phyloP scores from a whole-genome alignment of 2,329 filamentous ascomycete species.

The Hymenoscyphus albidus region DNA sequence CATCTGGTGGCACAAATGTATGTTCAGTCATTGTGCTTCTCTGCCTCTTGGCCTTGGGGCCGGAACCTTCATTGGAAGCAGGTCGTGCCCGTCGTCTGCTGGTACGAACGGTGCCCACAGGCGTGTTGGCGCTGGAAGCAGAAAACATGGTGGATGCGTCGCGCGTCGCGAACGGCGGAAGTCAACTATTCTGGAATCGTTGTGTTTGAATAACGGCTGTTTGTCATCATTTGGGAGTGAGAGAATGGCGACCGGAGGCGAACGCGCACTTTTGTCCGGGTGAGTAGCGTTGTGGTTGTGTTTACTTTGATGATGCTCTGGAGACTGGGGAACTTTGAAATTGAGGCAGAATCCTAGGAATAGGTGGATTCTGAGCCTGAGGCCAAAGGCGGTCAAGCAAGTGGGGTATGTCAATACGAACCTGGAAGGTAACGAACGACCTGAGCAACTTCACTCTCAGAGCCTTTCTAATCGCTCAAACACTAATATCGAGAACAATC shows the following conservation, averaged over 20 bases:
- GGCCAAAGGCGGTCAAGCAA: not conserved
- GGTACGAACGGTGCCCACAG: slow-evolving; percentile 55
- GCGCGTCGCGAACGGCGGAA: not conserved
- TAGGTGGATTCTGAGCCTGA: not conserved
- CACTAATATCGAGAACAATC: not conserved
- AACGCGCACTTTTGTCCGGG: not conserved
- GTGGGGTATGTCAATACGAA: not conserved
- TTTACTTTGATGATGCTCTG: not conserved
- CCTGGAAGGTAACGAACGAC: no score
- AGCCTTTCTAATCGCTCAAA: no score
- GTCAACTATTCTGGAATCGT: not conserved
- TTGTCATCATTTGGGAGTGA: slow-evolving; percentile 8
- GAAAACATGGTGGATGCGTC: slow-evolving; percentile 51
- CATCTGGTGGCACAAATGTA: slow-evolving; percentile 49
- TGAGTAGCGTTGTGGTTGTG: not conserved
- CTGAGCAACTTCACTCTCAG: no score
- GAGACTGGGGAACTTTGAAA: not conserved
- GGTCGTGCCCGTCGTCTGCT: slow-evolving; percentile 57
- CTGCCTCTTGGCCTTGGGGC: slow-evolving; percentile 60
- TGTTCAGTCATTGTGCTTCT: slow-evolving; percentile 55
- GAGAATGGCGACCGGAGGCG: not conserved
- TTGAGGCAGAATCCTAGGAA: slow-evolving; percentile 1
- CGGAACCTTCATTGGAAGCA: slow-evolving; percentile 49
- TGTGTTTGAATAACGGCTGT: not conserved
- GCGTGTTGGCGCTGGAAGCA: slow-evolving; percentile 45